These are phyloP conservation scores for Entomortierella beljakovae DNA, from an alignment of 192 early-diverging fungal species.

Conservation along the genomic window DNA sequence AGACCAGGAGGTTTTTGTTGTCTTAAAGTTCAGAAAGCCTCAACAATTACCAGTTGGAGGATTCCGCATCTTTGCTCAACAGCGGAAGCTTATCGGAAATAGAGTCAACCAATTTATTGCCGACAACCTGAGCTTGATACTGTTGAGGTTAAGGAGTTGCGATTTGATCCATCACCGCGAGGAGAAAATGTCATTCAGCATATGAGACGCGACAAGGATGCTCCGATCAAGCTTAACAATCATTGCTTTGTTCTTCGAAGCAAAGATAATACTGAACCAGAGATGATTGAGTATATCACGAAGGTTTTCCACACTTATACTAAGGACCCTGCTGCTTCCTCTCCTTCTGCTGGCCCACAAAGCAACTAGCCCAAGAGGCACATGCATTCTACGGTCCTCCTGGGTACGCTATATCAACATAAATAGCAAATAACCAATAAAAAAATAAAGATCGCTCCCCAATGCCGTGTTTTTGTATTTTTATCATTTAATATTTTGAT, in stretches of 20 bases:
- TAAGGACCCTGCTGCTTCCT: background rate
- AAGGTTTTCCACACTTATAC: constrained; percentile 1
- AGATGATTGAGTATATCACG: constrained; percentile 5
- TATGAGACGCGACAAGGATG: background rate
- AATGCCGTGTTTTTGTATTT: too few species aligned
- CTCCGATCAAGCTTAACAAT: background rate
- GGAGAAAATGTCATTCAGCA: constrained; percentile 1
- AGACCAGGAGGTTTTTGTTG: too few species aligned
- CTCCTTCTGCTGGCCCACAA: background rate
- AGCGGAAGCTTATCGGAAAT: too few species aligned
- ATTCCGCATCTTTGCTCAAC: too few species aligned
- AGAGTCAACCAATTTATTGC: too few species aligned
- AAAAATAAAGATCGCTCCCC: background rate
- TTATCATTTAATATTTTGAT: too few species aligned
- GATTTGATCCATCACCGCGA: background rate
- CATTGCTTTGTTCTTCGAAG: too few species aligned
- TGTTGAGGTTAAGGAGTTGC: too few species aligned
- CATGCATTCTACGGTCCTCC: background rate
- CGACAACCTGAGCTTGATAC: too few species aligned
- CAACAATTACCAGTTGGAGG: too few species aligned
- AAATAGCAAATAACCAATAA: background rate
- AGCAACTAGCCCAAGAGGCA: background rate
- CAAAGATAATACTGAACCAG: too few species aligned
- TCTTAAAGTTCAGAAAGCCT: too few species aligned
- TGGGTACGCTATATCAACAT: background rate